Base-by-base conservation (phyloP, 257 asterid genomes). In the Solanum phureja region DNA sequence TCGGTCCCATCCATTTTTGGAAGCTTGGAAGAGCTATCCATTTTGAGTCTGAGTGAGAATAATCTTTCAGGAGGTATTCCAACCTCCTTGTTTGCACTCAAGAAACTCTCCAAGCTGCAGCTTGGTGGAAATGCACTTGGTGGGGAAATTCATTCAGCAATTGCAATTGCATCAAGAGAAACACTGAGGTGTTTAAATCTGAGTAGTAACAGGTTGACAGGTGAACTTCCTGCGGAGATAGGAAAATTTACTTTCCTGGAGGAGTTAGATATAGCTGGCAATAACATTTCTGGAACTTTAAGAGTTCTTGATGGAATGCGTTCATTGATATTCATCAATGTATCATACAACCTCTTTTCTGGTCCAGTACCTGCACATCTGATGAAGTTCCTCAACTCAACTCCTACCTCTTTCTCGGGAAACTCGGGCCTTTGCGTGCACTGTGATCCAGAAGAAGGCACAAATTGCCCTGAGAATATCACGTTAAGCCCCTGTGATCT, bases 121-220 rank as follows among this genome's bases (percentile, higher is more conserved):
- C 96, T 96, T 6, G 98, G 98, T 88, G 98, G 90, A 81, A 96
- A 96, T 89, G 88, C 34, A 56, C 88, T 95, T 44, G 94, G 92
- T 60, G 96, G 98, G 86, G 49, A 76, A 71, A 91, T 95, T 77
- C 94, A 94, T 23, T 90, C 90, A 69, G 85, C 92, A 34, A 85
- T 87, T 74, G 92, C 86, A 21, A 87, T 68, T 52, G 83, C 69
- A n/a, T 92, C 88, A 83, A 92, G 85, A n/a, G 91, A 85, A 91
- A 91, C 90, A 89, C 88, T 95, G 87, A 92, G 93, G 85, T 89
- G 83, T 11, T 89, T 95, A 89, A 95, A 95, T 90, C 86, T 95
- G 56, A 94, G 98, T 92, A 88, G 91, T n/a, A 94, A 94, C 19
- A 83, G 88, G 75, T 90, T 96, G 88, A 88, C 87, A 2, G 98